Evolutionary conservation across 148 eudicot species (phyloP).

Genomic region (Vaccinium darrowii): DNA sequence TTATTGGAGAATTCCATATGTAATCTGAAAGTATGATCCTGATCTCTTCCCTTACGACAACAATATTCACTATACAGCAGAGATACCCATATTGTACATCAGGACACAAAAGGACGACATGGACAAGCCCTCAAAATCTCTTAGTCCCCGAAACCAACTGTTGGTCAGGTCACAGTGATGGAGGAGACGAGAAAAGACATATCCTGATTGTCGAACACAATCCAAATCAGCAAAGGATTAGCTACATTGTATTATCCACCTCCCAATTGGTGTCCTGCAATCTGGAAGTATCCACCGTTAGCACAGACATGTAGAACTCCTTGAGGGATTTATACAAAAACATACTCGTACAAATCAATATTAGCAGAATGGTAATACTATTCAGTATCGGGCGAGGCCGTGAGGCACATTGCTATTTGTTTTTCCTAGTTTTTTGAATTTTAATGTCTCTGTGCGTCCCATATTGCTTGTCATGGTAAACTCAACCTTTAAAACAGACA

Average conservation of each 20-base stretch:
- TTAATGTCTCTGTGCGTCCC: background rate
- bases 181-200: slow-evolving; percentile 5
- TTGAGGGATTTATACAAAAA: background rate
- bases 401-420: background rate
- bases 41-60: slow-evolving; percentile 15
- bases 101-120: slow-evolving; percentile 17
- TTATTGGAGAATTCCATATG: slow-evolving; percentile 35
- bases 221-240: slow-evolving; percentile 17
- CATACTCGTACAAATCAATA: background rate
- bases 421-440: background rate
- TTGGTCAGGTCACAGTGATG: background rate
- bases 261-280: slow-evolving; percentile 19
- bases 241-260: slow-evolving; percentile 16
- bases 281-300: background rate
- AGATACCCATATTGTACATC: slow-evolving; percentile 42
- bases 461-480: background rate
- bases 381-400: background rate
- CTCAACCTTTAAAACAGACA: background rate
- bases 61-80: slow-evolving; percentile 48
- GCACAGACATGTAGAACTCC: background rate
- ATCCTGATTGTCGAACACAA: slow-evolving; percentile 19
- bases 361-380: background rate
- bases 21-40: slow-evolving; percentile 23
- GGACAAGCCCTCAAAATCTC: slow-evolving; percentile 20
- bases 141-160: background rate